Evolutionary conservation across 306 rosid genomes (phyloP).

Genomic region (Dalbergia cochinchinensis): DNA sequence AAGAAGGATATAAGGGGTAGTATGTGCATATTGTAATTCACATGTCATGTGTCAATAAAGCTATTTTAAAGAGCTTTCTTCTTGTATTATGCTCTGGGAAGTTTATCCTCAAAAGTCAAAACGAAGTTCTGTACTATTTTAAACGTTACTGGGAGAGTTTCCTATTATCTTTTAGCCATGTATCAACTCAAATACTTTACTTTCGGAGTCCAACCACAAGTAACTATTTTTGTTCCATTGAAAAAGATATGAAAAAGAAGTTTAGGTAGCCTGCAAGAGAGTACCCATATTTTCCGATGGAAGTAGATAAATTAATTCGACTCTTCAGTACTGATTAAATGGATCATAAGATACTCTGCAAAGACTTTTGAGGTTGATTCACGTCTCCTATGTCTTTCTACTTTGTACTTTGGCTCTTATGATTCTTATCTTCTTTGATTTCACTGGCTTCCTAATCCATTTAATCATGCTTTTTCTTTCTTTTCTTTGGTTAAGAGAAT

Average conservation of each 20-base stretch:
- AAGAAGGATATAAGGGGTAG: no score
- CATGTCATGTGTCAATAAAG: no score
- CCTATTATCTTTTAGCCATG: no score
- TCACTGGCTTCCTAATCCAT: neutral
- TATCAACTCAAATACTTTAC: neutral
- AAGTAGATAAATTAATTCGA: no score
- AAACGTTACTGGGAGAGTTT: no score
- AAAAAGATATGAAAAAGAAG: neutral
- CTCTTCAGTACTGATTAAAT: conserved; percentile 3
- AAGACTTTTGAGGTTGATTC: conserved; percentile 17
- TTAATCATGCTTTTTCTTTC: conserved; percentile 33
- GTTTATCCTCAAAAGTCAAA: no score
- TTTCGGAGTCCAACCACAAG: conserved; percentile 10
- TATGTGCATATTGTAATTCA: no score
- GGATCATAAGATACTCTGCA: conserved; percentile 28
- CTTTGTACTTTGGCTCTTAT: conserved; percentile 3
- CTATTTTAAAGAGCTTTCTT: no score
- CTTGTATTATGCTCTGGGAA: no score
- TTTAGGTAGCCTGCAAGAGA: neutral
- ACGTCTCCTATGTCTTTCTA: conserved; percentile 8
- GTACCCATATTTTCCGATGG: no score
- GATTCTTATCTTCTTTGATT: conserved; percentile 3
- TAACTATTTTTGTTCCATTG: conserved; percentile 1
- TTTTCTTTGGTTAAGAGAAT: conserved; percentile 3
- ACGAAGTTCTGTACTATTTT: no score